Percentiles rank a stretch among this genome's conserved stretches.
These are phyloP conservation scores for Hypoxylon sp. DNA, from an alignment of 2,329 filamentous ascomycete genomes.

Conservation along the genomic window DNA sequence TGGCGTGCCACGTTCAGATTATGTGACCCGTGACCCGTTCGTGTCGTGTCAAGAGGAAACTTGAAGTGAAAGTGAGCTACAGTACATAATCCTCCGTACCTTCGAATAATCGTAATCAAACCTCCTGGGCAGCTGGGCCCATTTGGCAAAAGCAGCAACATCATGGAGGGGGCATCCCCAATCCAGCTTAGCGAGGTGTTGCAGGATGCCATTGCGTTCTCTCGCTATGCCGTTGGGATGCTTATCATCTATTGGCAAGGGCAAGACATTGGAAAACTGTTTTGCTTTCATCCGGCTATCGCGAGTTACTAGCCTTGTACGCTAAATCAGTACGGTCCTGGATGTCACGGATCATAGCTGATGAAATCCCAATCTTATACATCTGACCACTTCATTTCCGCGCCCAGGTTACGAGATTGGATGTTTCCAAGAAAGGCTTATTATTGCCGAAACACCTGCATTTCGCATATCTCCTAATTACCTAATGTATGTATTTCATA, in stretches of 20 bases:
- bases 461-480: constrained; percentile 2
- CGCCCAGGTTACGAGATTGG: constrained; percentile 18
- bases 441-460: constrained; percentile 14
- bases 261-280: constrained; percentile 23
- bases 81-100: constrained; percentile 28
- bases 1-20: constrained; percentile 42
- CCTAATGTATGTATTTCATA: constrained; percentile 1
- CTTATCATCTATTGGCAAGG: constrained; percentile 20
- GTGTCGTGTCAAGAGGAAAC: constrained; percentile 43
- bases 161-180: constrained; percentile 28
- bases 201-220: constrained; percentile 23
- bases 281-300: constrained; percentile 25
- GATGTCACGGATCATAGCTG: constrained; percentile 18
- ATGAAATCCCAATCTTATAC: constrained; percentile 24
- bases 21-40: constrained; percentile 41
- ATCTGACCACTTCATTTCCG: constrained; percentile 35
- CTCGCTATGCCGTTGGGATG: constrained; percentile 12
- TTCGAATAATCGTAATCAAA: constrained; percentile 24
- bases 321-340: constrained; percentile 12
- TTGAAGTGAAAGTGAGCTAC: constrained; percentile 18
- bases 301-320: constrained; percentile 2
- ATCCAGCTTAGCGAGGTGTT: constrained; percentile 31
- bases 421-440: constrained; percentile 6
- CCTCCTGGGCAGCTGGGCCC: constrained; percentile 19
- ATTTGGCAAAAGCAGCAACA: constrained; percentile 40